Evolutionary conservation across 305 asterid species (phyloP).

Genomic region (Fraxinus latifolia): DNA sequence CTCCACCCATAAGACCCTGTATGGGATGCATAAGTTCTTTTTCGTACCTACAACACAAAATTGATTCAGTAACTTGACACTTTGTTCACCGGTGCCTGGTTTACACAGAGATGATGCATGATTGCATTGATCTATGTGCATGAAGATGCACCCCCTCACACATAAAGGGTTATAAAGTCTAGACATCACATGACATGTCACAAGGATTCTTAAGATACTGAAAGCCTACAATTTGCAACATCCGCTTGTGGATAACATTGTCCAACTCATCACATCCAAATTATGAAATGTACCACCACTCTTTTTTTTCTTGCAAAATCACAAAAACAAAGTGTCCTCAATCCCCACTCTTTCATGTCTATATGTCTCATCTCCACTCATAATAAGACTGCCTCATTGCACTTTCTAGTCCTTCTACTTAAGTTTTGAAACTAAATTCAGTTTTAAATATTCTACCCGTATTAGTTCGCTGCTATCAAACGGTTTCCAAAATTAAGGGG

Average conservation of each 20-base stretch:
- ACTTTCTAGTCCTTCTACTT: not conserved
- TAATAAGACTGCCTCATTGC: not conserved
- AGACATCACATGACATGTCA: constrained; percentile 6
- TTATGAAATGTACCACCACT: constrained; percentile 12
- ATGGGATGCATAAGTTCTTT: constrained; percentile 92
- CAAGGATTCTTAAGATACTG: not conserved
- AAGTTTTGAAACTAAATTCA: not conserved
- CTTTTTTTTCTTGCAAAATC: constrained; percentile 3
- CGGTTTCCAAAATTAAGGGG: not conserved
- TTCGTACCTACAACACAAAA: constrained; percentile 57
- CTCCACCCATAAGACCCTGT: constrained; percentile 85
- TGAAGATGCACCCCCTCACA: constrained; percentile 3
- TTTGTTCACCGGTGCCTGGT: constrained; percentile 1
- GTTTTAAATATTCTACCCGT: not conserved
- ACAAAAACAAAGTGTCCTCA: not conserved
- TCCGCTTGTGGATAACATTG: constrained; percentile 11
- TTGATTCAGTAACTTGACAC: constrained; percentile 14
- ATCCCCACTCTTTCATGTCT: not conserved
- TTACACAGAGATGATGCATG: constrained; percentile 15
- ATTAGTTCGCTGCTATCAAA: not conserved
- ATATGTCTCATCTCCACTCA: not conserved
- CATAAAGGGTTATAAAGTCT: not conserved
- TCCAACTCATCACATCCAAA: constrained; percentile 9
- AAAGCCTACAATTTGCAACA: constrained; percentile 6
- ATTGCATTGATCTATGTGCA: constrained; percentile 2